Evolutionary conservation across 345 rosid genomes (phyloP), one percentile per base, ranked within the genome.

Genomic region (Hibiscus trionum): DNA sequence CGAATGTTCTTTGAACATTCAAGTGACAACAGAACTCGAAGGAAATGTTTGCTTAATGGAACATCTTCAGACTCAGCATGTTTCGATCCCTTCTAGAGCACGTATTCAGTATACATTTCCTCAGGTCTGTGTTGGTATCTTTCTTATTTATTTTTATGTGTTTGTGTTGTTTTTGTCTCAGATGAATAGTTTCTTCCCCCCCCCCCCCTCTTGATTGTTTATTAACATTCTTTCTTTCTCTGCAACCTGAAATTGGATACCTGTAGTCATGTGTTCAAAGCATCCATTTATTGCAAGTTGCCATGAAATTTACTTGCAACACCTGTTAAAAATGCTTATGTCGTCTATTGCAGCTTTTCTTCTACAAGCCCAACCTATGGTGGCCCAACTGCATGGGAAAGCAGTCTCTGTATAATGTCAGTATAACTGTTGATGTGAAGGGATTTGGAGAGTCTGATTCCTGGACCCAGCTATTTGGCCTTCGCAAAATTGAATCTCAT

Each of bases 331-430:
- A 69, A 55, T 69, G 29, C 49, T 53, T 69, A 1, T 69, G 49
- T 4, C 46, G 26, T 74, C 52, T 76, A 56, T 65, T 84, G 73
- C 93, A 95, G 99, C 88, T 90, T 46, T 90, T 86, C 78, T 88
- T 95, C 84, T 95, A 95, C 82, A 92, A 89, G 82, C 99, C 99
- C 73, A 88, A 95, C 76, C 71, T 95, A 80, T 95, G 99, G 99
- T 95, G 98, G 99, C 97, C 99, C 79, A 95, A 92, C 75, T 98
- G 99, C 80, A 95, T 95, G 99, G 99, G 99, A 78, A 89, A 88
- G 87, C 99, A 95, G 75, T 80, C 87, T 67, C 80, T 95, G 56
- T 92, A 92, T 83, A 77, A 83, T 69, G 89, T 95, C 61, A 77
- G 53, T 61, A 84, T 95, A 74, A 87, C 87, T 42, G 84, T 90